These are phyloP conservation scores for Nannochloropsis gaditana DNA, from an alignment of 108 stramenopile species.

Conservation along the genomic window DNA sequence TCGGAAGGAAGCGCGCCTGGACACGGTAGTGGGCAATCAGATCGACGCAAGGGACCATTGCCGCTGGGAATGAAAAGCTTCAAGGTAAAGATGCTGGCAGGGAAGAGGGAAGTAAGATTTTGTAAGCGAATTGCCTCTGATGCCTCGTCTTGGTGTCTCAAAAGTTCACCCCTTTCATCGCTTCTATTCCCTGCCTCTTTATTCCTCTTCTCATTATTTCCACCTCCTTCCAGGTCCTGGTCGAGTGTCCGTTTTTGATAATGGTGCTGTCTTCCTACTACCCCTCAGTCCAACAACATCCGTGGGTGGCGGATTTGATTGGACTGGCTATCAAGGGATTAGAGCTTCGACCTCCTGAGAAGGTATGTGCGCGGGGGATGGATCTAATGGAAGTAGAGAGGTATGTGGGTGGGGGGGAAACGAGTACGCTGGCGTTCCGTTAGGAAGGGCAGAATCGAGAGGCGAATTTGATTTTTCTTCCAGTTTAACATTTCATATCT, in stretches of 20 bases:
- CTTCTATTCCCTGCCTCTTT: neutral
- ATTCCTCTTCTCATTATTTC: neutral
- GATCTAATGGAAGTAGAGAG: neutral
- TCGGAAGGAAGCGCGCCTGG: neutral
- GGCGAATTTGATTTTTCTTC: neutral
- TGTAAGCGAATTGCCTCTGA: too few species aligned
- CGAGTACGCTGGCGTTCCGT: neutral
- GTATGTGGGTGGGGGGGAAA: neutral
- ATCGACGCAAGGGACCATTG: neutral
- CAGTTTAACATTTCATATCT: neutral
- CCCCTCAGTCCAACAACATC: neutral
- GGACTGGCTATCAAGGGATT: slow-evolving; percentile 80
- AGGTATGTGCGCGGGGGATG: neutral
- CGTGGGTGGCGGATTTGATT: slow-evolving; percentile 54
- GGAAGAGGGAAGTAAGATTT: neutral
- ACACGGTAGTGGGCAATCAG: neutral
- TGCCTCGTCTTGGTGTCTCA: too few species aligned
- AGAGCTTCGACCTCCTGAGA: slow-evolving; percentile 60
- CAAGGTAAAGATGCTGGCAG: neutral
- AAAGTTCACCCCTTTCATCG: neutral
- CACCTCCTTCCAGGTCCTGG: slow-evolving; percentile 59
- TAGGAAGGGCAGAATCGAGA: neutral
- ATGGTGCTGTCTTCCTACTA: slow-evolving; percentile 66
- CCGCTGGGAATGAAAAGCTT: neutral
- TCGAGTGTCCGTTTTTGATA: slow-evolving; percentile 80